A percentile compares a stretch with the other conserved stretches of the same genome.
Evolutionary conservation across 768 basidiomycete genomes (phyloP).

Genomic region (Boletus insuetus): DNA sequence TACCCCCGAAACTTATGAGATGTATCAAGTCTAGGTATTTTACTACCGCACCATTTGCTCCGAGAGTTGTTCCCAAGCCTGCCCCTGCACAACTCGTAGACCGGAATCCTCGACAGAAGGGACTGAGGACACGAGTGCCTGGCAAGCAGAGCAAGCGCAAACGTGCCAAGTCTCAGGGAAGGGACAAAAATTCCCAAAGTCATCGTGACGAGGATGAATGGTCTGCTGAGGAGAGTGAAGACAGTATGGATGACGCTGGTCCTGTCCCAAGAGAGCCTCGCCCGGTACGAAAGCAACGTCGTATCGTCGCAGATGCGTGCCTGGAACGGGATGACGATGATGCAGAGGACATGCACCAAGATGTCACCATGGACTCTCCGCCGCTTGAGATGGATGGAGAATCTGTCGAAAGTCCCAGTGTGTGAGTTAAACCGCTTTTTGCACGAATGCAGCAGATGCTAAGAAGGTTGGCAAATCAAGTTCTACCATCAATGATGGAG

Average conservation of each 20-base stretch:
- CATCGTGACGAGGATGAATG: slow-evolving; percentile 27
- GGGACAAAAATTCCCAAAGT: slow-evolving; percentile 27
- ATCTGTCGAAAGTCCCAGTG: not conserved
- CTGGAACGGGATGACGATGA: slow-evolving; percentile 25
- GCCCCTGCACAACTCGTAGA: not conserved
- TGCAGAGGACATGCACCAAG: slow-evolving; percentile 1
- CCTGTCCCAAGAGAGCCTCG: slow-evolving; percentile 16
- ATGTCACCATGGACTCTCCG: slow-evolving; percentile 18
- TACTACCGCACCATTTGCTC: slow-evolving; percentile 28
- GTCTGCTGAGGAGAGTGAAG: slow-evolving; percentile 18
- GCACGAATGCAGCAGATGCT: not conserved
- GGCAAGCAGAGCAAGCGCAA: slow-evolving; percentile 22
- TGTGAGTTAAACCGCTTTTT: slow-evolving; percentile 4
- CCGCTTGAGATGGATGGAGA: not conserved
- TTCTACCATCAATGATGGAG: not conserved
- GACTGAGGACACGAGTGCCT: slow-evolving; percentile 13
- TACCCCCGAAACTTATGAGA: not conserved
- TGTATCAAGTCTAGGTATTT: slow-evolving; percentile 41
- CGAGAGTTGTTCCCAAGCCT: slow-evolving; percentile 20
- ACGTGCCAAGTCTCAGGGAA: slow-evolving; percentile 41
- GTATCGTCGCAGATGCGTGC: slow-evolving; percentile 23
- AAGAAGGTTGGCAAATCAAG: slow-evolving; percentile 1
- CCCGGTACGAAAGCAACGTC: slow-evolving; percentile 34
- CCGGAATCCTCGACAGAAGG: slow-evolving; percentile 17
- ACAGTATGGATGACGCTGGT: slow-evolving; percentile 12